Conservation (phyloP, 495 filamentous ascomycete species). For the Aspergillus cavernicola region DNA sequence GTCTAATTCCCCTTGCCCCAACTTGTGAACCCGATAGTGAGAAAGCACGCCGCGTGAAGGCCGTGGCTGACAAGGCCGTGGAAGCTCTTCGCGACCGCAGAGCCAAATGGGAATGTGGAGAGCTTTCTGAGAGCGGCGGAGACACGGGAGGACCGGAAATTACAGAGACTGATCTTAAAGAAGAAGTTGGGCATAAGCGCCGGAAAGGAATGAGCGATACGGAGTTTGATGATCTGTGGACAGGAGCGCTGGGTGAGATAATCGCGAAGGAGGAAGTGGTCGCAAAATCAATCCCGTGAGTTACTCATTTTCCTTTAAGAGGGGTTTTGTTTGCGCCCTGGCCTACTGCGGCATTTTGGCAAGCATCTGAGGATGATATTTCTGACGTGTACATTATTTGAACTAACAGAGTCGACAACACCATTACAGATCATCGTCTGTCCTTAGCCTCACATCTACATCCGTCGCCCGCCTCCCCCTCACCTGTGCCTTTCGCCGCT, state of each 20-base stretch:
- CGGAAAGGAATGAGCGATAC: slow-evolving; percentile 74
- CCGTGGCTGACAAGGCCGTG: slow-evolving; percentile 82
- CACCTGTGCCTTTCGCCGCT: slow-evolving; percentile 82
- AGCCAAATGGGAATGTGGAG: slow-evolving; percentile 87
- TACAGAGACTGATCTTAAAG: slow-evolving; percentile 71
- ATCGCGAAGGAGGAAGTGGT: slow-evolving; percentile 76
- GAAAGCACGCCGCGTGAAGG: slow-evolving; percentile 80
- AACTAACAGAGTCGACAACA: slow-evolving; percentile 77
- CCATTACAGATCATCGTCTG: slow-evolving; percentile 60
- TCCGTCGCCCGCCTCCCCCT: slow-evolving; percentile 88
- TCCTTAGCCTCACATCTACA: slow-evolving; percentile 59
- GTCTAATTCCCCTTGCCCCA: slow-evolving; percentile 78
- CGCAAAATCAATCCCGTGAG: slow-evolving; percentile 72
- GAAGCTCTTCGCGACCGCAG: slow-evolving; percentile 81
- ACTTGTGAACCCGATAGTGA: slow-evolving; percentile 95
- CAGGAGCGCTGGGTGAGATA: slow-evolving; percentile 81
- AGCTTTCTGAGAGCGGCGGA: slow-evolving; percentile 60
- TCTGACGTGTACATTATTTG: slow-evolving; percentile 45
- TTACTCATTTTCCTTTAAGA: slow-evolving; percentile 22
- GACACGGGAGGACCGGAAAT: slow-evolving; percentile 59
- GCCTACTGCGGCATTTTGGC: background rate
- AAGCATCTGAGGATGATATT: slow-evolving; percentile 33
- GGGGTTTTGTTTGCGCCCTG: background rate
- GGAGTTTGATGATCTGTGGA: slow-evolving; percentile 93
- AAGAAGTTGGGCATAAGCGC: slow-evolving; percentile 65